Conservation (phyloP, 177 flowering plant genomes). For the Tripterygium wilfordii region DNA sequence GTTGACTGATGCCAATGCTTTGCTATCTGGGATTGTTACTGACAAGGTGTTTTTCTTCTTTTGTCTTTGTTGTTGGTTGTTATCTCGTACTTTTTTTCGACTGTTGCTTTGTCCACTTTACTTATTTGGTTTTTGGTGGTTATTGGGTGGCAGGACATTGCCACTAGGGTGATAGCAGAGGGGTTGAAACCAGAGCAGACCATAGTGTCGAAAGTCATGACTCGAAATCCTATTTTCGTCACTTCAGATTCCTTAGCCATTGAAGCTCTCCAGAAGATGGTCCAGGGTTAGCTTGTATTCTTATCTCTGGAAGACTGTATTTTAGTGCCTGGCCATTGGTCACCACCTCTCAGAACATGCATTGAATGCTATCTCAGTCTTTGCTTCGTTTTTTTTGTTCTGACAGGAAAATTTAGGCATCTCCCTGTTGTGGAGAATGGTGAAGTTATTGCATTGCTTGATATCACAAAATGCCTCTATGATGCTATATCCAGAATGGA, state of each 20-base stretch:
- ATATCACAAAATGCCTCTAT: constrained; percentile 94
- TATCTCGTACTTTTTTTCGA: background rate
- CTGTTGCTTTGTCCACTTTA: background rate
- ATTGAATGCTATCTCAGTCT: background rate
- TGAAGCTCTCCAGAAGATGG: constrained; percentile 96
- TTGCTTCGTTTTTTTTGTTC: background rate
- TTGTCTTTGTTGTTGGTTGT: background rate
- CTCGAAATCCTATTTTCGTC: constrained; percentile 87
- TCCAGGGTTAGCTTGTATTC: constrained; percentile 52
- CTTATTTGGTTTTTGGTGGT: constrained; percentile 2
- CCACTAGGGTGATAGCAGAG: constrained; percentile 85
- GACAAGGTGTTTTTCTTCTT: constrained; percentile 57
- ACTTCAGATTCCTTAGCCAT: constrained; percentile 78
- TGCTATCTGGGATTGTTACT: constrained; percentile 88
- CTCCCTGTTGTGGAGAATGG: constrained; percentile 99
- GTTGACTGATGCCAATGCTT: constrained; percentile 82
- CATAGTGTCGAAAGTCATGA: constrained; percentile 78
- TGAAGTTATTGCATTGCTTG: constrained; percentile 91
- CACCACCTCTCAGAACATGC: too few species aligned
- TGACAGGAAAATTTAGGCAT: constrained; percentile 89
- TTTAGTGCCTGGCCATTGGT: too few species aligned
- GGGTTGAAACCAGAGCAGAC: constrained; percentile 89
- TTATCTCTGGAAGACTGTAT: too few species aligned
- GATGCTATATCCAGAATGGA: constrained; percentile 98
- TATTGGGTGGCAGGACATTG: constrained; percentile 58